Evolutionary conservation across 179 eudicot genomes (phyloP), one percentile per base, ranked within the genome.

Genomic region (Pouteria campechiana): DNA sequence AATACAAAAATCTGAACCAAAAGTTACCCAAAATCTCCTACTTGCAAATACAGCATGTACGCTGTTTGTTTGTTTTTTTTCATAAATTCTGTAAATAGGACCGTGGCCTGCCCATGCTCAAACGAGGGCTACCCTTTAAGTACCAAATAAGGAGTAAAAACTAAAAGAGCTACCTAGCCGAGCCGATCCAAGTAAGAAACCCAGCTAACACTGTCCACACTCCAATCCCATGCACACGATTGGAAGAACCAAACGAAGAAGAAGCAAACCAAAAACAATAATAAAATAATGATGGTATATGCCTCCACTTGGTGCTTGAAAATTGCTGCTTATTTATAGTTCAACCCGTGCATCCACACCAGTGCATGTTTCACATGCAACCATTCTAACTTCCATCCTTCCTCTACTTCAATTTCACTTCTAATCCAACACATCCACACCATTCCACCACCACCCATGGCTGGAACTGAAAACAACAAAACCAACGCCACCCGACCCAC

Each of bases 391-490:
- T 16, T n/a, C n/a, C n/a, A n/a, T n/a, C n/a, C 35, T 42, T 33
- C 36, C 42, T 17, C 41, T 22, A 16, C 1, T 19, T 5, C 13
- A 34, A 34, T 34, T 19, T 13, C 13, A 19, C 16, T 12, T 4
- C 38, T 34, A 4, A 19, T 5, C 38, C 13, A 5, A 19, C 17
- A 19, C 38, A 17, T 13, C 17, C 17, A n/a, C 17, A 19, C 17
- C 38, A 34, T 34, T 34, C 38, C 38, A 3, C 15, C 7, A 7
- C 5, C 14, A 12, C 22, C 48, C 21, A 61, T 67, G 73, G 52
- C 55, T n/a, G 43, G 42, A 33, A 54, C 40, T 25, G 64, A 68
- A 33, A 32, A 43, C 6, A 46, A 36, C 8, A 21, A 46, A 21
- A 48, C 57, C 39, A 16, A 37, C 46, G 41, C 24, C 8, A 12